These are phyloP conservation scores for Fragaria nilgerrensis DNA, from an alignment of 306 rosid species.

Conservation along the genomic window DNA sequence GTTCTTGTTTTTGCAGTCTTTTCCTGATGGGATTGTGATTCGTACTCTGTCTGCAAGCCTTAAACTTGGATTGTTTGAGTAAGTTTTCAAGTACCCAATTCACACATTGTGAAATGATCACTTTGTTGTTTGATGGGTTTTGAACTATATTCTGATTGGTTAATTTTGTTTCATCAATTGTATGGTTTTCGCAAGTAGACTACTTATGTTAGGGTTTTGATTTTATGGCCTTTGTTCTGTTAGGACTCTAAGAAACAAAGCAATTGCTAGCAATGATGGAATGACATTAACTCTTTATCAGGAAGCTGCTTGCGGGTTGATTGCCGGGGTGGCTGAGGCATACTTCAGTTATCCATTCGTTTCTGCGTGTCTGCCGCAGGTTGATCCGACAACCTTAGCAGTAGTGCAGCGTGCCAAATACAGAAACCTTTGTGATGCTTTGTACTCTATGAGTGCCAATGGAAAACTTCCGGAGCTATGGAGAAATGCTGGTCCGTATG, in stretches of 20 bases:
- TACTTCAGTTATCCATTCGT: background rate
- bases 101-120: no score
- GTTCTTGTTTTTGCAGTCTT: no score
- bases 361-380: background rate
- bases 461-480: background rate
- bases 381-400: background rate
- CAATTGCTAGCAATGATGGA: slow-evolving; percentile 7
- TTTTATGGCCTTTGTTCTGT: background rate
- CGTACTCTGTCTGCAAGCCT: no score
- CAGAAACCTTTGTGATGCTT: background rate
- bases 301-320: slow-evolving; percentile 19
- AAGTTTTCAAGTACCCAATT: no score
- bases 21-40: no score
- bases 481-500: background rate
- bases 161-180: no score
- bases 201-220: no score
- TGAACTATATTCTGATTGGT: background rate
- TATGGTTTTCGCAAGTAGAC: background rate
- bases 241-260: slow-evolving; percentile 14
- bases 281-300: background rate
- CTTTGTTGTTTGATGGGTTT: background rate
- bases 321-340: slow-evolving; percentile 7
- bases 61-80: no score
- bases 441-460: background rate
- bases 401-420: background rate